phyloP scores from a whole-genome alignment of 306 rosid species.

The Trifolium subterraneum region DNA sequence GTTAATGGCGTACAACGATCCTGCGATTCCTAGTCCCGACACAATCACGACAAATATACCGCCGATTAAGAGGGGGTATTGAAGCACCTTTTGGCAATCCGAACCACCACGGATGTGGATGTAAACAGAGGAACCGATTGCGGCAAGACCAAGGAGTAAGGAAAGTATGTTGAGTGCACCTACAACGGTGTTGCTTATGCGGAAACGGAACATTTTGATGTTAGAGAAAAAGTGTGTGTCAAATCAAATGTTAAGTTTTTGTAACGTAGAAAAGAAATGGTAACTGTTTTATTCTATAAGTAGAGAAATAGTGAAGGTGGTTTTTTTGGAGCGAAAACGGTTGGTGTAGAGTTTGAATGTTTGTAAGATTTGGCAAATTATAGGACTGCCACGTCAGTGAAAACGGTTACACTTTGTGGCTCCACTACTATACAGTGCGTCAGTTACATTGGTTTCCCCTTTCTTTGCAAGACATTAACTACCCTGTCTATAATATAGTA shows the following conservation, averaged over 20 bases:
- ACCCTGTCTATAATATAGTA: too few species aligned
- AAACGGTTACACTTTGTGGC: constrained; percentile 29
- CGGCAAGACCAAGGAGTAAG: constrained; percentile 56
- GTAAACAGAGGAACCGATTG: constrained; percentile 50
- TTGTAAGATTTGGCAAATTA: not conserved
- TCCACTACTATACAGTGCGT: not conserved
- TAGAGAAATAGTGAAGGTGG: not conserved
- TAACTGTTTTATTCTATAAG: constrained; percentile 38
- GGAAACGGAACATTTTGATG: constrained; percentile 46
- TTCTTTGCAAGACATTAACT: too few species aligned
- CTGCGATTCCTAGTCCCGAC: constrained; percentile 64
- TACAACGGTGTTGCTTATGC: constrained; percentile 66
- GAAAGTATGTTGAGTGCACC: constrained; percentile 62
- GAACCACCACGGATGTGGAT: constrained; percentile 50
- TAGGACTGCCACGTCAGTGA: not conserved
- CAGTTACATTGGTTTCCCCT: too few species aligned
- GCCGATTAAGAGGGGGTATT: constrained; percentile 61
- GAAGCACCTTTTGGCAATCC: constrained; percentile 66
- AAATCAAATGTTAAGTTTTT: not conserved
- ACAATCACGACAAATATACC: constrained; percentile 55
- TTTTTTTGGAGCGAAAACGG: constrained; percentile 10
- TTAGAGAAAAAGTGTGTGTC: not conserved
- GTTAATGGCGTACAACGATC: constrained; percentile 60
- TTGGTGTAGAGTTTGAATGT: not conserved
- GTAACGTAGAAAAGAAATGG: not conserved